A percentile compares a stretch with the other conserved stretches of the same genome.
Conservation (phyloP, 164 flowering plant genomes). For the Chimonanthus praecox region DNA sequence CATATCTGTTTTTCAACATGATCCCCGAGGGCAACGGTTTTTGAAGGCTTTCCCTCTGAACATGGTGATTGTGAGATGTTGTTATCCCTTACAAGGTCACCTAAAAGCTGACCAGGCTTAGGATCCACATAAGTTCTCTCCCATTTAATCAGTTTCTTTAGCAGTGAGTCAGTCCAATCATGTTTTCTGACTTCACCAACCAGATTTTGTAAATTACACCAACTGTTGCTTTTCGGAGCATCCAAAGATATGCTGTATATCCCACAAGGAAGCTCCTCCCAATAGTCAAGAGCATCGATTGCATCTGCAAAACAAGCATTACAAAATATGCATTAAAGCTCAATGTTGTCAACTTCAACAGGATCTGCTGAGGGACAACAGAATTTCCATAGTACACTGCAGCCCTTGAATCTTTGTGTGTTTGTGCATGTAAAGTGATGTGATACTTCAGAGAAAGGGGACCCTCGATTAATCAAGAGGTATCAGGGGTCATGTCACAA, state of each 20-base stretch:
- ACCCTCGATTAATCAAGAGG: too few species aligned
- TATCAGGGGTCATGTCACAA: too few species aligned
- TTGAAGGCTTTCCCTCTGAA: conserved; percentile 14
- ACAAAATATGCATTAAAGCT: conserved; percentile 34
- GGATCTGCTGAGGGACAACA: not conserved
- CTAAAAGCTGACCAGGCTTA: conserved; percentile 21
- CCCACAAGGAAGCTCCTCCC: conserved; percentile 98
- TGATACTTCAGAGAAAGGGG: too few species aligned
- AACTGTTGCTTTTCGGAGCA: conserved; percentile 19
- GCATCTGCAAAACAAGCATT: conserved; percentile 17
- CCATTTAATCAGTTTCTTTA: conserved; percentile 67
- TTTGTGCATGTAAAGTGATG: too few species aligned
- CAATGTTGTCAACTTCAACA: not conserved
- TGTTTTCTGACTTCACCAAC: conserved; percentile 59
- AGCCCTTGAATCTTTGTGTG: not conserved
- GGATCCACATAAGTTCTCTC: conserved; percentile 68
- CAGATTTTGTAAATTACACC: conserved; percentile 4
- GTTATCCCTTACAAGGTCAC: conserved; percentile 1
- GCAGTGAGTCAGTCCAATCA: conserved; percentile 53
- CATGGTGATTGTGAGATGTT: conserved; percentile 13
- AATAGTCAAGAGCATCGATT: conserved; percentile 30
- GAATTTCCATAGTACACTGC: not conserved
- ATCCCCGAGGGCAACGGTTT: conserved; percentile 13
- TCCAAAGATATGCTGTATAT: conserved; percentile 52
- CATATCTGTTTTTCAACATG: conserved; percentile 6